Conservation (phyloP, 2,329 filamentous ascomycete species). For the Talaromyces marneffei region DNA sequence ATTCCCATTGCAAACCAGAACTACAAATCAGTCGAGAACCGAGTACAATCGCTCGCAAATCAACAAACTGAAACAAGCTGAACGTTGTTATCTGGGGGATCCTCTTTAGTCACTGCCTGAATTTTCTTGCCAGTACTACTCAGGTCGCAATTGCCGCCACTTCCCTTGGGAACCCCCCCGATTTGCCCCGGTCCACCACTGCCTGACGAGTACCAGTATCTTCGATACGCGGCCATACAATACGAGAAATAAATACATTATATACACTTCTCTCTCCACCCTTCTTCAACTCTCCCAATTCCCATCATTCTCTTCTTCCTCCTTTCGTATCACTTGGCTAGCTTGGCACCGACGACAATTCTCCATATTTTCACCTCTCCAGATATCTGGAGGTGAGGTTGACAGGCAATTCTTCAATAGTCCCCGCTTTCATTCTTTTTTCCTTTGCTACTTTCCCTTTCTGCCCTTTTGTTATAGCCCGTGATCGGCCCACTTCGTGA, state of each 20-base stretch:
- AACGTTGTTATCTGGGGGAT: not conserved
- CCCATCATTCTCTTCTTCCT: not conserved
- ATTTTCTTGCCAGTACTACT: not conserved
- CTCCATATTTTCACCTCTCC: not conserved
- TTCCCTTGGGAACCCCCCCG: not conserved
- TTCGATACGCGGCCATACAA: not conserved
- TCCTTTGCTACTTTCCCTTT: slow-evolving; percentile 6
- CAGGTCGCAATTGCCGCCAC: not conserved
- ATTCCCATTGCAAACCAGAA: slow-evolving; percentile 10
- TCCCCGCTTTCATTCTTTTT: not conserved
- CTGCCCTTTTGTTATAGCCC: not conserved
- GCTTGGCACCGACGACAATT: not conserved
- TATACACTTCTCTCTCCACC: not conserved
- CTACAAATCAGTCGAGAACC: slow-evolving; percentile 2
- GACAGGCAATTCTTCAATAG: not conserved
- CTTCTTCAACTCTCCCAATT: not conserved
- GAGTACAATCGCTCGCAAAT: too few species aligned
- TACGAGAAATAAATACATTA: slow-evolving; percentile 1
- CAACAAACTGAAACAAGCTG: not conserved
- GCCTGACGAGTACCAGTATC: not conserved
- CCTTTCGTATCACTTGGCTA: not conserved
- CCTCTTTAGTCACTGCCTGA: not conserved
- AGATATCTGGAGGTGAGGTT: not conserved
- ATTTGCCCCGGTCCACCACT: slow-evolving; percentile 1
- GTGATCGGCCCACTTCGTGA: not conserved